A percentile compares a stretch with the other conserved stretches of the same genome.
phyloP scores from a whole-genome alignment of 331 rosid species.

The Ulmus americana region DNA sequence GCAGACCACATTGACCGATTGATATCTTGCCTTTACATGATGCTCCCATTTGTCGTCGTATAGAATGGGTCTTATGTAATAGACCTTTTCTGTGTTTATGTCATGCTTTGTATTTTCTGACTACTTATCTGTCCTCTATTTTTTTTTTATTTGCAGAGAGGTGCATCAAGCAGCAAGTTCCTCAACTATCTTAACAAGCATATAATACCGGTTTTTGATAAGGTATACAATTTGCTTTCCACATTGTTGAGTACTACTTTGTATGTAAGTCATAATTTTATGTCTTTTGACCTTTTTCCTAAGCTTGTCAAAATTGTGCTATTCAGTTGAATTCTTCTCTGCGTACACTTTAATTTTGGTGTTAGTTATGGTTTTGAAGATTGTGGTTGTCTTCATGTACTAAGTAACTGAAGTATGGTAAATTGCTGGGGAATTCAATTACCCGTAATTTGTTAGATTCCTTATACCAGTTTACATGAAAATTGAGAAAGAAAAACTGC shows the following conservation, averaged over 20 bases:
- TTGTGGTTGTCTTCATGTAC: no score
- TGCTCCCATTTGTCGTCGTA: conserved; percentile 92
- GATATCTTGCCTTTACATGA: conserved; percentile 89
- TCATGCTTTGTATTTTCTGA: conserved; percentile 4
- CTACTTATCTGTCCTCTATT: neutral
- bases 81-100: neutral
- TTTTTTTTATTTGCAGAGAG: conserved; percentile 47
- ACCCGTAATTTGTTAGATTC: no score
- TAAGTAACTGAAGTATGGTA: neutral
- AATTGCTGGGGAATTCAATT: neutral
- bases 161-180: conserved; percentile 91
- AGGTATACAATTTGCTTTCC: conserved; percentile 47
- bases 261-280: neutral
- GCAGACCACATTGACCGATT: conserved; percentile 82
- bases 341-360: neutral
- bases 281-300: neutral
- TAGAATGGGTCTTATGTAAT: conserved; percentile 15
- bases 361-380: neutral
- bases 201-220: conserved; percentile 81
- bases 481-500: no score
- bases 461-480: no score
- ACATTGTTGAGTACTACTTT: neutral
- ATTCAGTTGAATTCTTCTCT: neutral
- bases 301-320: neutral
- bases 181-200: conserved; percentile 69